Base-by-base conservation (phyloP, 2,329 filamentous ascomycete genomes). In the Graphiopsis chlorocephala region DNA sequence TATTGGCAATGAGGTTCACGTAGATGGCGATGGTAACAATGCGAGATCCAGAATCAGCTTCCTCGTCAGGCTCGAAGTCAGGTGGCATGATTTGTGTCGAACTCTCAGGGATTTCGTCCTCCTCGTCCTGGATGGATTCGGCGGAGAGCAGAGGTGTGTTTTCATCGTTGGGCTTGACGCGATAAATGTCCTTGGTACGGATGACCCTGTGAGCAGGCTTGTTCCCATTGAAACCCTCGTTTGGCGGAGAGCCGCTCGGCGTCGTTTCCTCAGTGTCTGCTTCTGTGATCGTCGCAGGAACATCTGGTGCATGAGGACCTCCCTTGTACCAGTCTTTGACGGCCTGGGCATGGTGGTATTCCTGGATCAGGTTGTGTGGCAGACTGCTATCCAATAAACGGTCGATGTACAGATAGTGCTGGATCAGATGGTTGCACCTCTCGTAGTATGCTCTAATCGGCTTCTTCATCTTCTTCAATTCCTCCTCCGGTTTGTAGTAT, bases 351-450 rank as follows among this genome's bases (percentile, higher is more conserved):
- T 89, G 82, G 68, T 88, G 88, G 77, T 97, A 97, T 77, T 97
- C 93, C 74, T 96, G 93, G 65, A 98, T 88, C 52, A 98, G 82
- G 72, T 94, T 89, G 74, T 96, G 93, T 1, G 93, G 93, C n/a
- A 97, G 86, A 31, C 92, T 93, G 10, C 92, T 97, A 78, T 97
- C 93, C 67, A 98, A 84, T 64, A 98, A 82, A 61, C 90, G 87
- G 78, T 97, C 94, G 71, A 97, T 97, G 76, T 96, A 97, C 68
- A 96, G 83, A 76, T 97, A 98, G 75, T 96, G 90, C 76, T 95
- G 91, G 65, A 98, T 88, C 50, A 97, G 83, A 70, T 89, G 88
- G 78, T 98, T 98, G 74, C 89, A 94, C 50, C 91, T 87, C 81
- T 96, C 89, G 74, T 98, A 96, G 79, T 97, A 97, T 73, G 89